Evolutionary conservation across 176 grass and related monocot genomes (phyloP), one percentile per base, ranked within the genome.

Genomic region (Rhynchospora breviuscula): DNA sequence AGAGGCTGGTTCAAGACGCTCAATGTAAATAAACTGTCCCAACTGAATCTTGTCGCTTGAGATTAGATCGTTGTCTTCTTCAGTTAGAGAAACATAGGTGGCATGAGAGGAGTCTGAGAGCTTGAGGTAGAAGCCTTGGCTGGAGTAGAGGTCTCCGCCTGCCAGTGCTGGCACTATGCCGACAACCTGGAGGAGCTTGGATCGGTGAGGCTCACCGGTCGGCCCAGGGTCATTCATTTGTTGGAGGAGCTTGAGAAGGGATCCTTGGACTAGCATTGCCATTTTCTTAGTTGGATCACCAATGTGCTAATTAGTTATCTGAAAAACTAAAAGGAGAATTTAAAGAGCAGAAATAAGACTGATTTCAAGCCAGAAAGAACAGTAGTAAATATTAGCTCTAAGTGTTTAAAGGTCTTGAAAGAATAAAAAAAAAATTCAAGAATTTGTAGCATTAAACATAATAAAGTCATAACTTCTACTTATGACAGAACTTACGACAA

Each of bases 41-140:
- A 97, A 78, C 82, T 97, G 94, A 48, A 97, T 94, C 88, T 97
- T 97, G 81, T 97, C 92, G 9, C 92, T 97, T 58, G 88, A 85
- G 83, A 97, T 94, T 53, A 97, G 92, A 76, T 94, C 94, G 69
- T 94, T 89, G 57, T 97, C 91, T 5, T 97, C 94, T 49, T 94
- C 92, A 0, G 85, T 88, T 62, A 97, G 88, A 78, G 94, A 94
- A 15, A 94, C 94, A 23, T 97, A 97, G 0, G 94, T 94, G 19
- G 92, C 92, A 21, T 97, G 94, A 70, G 94, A 94, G 12, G 94
- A 97, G 87, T 97, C 94, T 0, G 94, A 97, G 59, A 97, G 88
- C 87, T 94, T 97, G 63, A 97, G 90, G 87, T 94, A 97, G 85
- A 94, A 97, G 13, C 94, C 94, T 85, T 92, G 85, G 83, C 91